Evolutionary conservation across 1,284 basidiomycete species (phyloP).

Genomic region (Trametes sp.): DNA sequence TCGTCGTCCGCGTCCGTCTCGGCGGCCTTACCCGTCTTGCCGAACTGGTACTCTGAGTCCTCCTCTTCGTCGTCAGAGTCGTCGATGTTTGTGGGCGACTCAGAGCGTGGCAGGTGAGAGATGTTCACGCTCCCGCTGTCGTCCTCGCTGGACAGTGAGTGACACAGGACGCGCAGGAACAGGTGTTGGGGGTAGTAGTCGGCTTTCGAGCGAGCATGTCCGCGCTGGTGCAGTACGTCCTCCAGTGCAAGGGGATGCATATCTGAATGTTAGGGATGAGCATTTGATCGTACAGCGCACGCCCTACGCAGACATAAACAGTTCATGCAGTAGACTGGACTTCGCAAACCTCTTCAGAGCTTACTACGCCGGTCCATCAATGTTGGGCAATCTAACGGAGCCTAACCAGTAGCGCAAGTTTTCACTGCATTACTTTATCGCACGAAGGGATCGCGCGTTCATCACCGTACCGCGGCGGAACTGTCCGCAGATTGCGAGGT

Average conservation of each 20-base stretch:
- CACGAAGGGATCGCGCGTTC: too few relatives aligned
- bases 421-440: too few relatives aligned
- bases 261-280: conserved; percentile 45
- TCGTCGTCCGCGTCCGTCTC: conserved; percentile 36
- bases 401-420: too few relatives aligned
- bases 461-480: too few relatives aligned
- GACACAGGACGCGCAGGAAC: conserved; percentile 71
- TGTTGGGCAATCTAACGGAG: too few relatives aligned
- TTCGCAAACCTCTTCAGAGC: too few relatives aligned
- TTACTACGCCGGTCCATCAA: too few relatives aligned
- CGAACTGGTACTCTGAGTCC: conserved; percentile 30
- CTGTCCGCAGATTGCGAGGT: too few relatives aligned
- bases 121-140: conserved; percentile 33
- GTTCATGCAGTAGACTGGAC: too few relatives aligned
- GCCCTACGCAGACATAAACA: neutral
- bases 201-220: conserved; percentile 67
- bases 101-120: conserved; percentile 49
- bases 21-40: conserved; percentile 22
- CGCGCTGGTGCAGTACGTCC: conserved; percentile 65
- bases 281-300: neutral
- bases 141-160: conserved; percentile 52
- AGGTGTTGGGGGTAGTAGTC: conserved; percentile 74
- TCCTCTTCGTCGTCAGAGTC: conserved; percentile 37
- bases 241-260: conserved; percentile 76
- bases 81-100: conserved; percentile 48